These are phyloP conservation scores for Solanum neorickii DNA, from an alignment of 257 asterid species.

Conservation along the genomic window DNA sequence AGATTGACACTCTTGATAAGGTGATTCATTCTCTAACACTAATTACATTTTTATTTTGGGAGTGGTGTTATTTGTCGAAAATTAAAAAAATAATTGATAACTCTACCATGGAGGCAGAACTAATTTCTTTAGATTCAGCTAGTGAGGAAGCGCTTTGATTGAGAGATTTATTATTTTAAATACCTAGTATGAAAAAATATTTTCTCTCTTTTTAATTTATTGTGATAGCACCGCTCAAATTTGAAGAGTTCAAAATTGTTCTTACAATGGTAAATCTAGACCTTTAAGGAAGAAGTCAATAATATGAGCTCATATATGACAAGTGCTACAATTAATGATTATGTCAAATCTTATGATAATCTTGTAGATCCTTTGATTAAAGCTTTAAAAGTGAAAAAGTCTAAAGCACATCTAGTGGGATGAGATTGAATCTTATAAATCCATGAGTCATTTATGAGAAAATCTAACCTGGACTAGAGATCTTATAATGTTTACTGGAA, in stretches of 20 bases:
- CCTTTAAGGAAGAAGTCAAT: not conserved
- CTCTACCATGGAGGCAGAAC: not conserved
- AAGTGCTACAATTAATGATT: not conserved
- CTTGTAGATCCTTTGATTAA: not conserved
- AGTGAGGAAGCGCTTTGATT: not conserved
- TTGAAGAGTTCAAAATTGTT: not conserved
- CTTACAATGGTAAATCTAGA: not conserved
- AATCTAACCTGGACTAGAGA: not conserved
- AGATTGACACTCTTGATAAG: not conserved
- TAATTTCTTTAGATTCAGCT: not conserved
- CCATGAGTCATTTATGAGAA: not conserved
- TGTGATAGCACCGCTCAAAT: no score
- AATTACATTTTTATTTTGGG: not conserved
- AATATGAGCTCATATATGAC: not conserved
- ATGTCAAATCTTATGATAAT: not conserved
- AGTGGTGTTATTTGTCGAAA: not conserved
- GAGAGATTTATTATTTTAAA: not conserved
- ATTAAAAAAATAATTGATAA: not conserved
- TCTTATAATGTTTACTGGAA: not conserved
- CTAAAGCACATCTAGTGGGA: not conserved
- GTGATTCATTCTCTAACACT: not conserved
- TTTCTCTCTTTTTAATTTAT: no score
- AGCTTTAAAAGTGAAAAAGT: no score
- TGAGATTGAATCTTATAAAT: not conserved
- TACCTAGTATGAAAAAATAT: not conserved